Conservation (phyloP, 73 alveolate genomes). For the Strombidium stylifer region DNA sequence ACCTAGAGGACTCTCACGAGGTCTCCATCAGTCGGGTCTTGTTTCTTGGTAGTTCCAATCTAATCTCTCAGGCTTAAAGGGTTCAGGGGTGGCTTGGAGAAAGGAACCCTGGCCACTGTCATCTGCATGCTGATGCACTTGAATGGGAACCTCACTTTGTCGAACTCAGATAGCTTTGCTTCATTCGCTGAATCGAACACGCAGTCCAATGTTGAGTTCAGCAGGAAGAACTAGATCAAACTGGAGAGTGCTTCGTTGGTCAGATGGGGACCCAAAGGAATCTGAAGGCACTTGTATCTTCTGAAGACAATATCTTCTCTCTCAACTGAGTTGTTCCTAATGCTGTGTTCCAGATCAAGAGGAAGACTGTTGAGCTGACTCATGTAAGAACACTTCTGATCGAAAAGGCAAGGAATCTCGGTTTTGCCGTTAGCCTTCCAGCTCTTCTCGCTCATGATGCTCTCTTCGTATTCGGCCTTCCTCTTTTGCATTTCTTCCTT, state of each 20-base stretch:
- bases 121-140: constrained; percentile 23
- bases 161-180: too few relatives aligned
- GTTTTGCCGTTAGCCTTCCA: constrained; percentile 21
- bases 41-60: too few relatives aligned
- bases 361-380: constrained; percentile 23
- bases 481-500: background rate
- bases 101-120: constrained; percentile 1
- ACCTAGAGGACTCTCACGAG: background rate
- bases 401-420: constrained; percentile 45
- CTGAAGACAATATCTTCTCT: constrained; percentile 14
- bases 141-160: too few relatives aligned
- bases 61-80: too few relatives aligned
- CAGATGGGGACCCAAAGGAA: constrained; percentile 11
- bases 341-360: background rate
- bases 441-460: background rate
- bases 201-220: too few relatives aligned
- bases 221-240: background rate
- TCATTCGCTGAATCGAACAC: too few relatives aligned
- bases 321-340: background rate
- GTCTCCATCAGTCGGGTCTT: too few relatives aligned
- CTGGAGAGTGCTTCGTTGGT: background rate
- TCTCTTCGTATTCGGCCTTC: constrained; percentile 7
- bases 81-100: constrained; percentile 8
- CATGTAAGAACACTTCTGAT: constrained; percentile 10
- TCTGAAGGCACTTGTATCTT: constrained; percentile 4